A percentile compares a stretch with the other conserved stretches of the same genome.
These are phyloP conservation scores for Penicillium verhagenii DNA, from an alignment of 495 filamentous ascomycete genomes.

Conservation along the genomic window DNA sequence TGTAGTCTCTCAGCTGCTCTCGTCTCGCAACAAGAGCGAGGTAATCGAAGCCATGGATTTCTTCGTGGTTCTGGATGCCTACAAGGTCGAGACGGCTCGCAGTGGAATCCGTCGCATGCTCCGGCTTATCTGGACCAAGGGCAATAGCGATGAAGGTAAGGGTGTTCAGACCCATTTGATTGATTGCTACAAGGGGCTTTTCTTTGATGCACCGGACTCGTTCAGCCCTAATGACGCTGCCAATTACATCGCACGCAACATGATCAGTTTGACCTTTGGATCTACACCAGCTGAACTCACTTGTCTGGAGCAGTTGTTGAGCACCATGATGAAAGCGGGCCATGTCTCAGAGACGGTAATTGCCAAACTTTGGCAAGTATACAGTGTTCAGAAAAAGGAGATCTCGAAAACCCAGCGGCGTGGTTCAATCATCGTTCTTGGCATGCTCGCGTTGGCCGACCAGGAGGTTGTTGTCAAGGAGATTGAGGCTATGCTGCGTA, in stretches of 20 bases:
- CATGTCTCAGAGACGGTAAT: conserved; percentile 84
- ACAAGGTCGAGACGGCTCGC: conserved; percentile 90
- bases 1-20: conserved; percentile 79
- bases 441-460: conserved; percentile 92
- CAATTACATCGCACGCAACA: conserved; percentile 94
- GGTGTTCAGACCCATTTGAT: conserved; percentile 96
- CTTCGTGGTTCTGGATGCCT: conserved; percentile 89
- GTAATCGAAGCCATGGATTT: conserved; percentile 99
- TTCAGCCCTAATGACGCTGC: conserved; percentile 89
- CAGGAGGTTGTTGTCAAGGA: conserved; percentile 91
- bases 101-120: conserved; percentile 90
- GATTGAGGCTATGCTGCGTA: conserved; percentile 88
- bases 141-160: conserved; percentile 98
- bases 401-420: conserved; percentile 90
- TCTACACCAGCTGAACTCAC: conserved; percentile 92
- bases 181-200: conserved; percentile 92
- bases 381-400: conserved; percentile 87
- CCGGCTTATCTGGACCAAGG: conserved; percentile 97
- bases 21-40: conserved; percentile 94
- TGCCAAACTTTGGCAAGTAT: conserved; percentile 95
- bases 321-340: conserved; percentile 95
- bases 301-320: conserved; percentile 88
- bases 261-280: conserved; percentile 97
- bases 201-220: conserved; percentile 87
- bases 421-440: conserved; percentile 92